Percentiles rank a stretch among this genome's conserved stretches.
Evolutionary conservation across 306 rosid genomes (phyloP).

Genomic region (Quercus wislizeni): DNA sequence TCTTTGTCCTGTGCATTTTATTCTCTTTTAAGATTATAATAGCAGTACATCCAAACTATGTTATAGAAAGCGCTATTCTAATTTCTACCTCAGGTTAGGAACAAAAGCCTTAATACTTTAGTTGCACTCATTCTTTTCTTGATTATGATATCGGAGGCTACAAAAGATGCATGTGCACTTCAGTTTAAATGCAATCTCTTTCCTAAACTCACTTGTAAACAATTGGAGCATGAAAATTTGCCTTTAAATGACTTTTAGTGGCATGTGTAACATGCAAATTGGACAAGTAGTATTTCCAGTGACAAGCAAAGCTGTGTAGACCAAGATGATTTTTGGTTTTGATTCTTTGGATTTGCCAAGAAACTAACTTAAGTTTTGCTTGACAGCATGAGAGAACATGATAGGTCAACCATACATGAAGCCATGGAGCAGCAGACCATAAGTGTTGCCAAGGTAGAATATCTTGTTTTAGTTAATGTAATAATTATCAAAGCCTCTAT

Average conservation of each 20-base stretch:
- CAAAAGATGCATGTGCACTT: no score
- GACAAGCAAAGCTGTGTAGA: not conserved
- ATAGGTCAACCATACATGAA: conserved; percentile 97
- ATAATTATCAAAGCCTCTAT: not conserved
- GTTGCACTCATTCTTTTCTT: no score
- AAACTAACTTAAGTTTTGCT: conserved; percentile 25
- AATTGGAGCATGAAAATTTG: not conserved
- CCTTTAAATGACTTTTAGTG: not conserved
- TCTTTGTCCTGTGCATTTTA: no score
- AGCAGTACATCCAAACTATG: no score
- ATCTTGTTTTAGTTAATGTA: not conserved
- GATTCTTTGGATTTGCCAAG: conserved; percentile 18
- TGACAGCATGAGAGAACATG: conserved; percentile 93
- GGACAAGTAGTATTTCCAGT: not conserved
- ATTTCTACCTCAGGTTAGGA: no score
- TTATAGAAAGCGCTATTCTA: no score
- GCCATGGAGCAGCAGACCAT: conserved; percentile 99
- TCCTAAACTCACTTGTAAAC: not conserved
- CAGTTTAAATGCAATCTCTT: no score
- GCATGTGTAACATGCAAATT: not conserved
- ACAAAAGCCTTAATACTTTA: no score
- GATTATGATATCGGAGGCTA: no score
- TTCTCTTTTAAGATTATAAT: no score
- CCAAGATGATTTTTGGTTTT: conserved; percentile 10
- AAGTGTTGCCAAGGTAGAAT: conserved; percentile 93